A percentile compares a stretch with the other conserved stretches of the same genome.
These are phyloP conservation scores for Tephrocybe sp. DNA, from an alignment of 768 basidiomycete species.

Conservation along the genomic window DNA sequence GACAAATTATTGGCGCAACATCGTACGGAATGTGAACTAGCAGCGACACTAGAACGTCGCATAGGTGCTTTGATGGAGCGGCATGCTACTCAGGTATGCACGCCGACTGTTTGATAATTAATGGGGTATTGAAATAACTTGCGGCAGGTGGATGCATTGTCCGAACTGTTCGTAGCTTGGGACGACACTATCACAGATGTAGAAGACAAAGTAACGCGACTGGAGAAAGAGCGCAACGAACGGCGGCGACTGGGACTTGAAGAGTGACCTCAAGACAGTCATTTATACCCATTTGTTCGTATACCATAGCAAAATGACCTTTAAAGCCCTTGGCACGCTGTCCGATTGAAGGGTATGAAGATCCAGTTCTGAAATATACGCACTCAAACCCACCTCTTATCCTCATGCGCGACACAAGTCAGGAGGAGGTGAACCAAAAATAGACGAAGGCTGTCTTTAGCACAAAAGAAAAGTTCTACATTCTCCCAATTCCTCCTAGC, in stretches of 20 bases:
- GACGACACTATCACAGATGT: conserved; percentile 71
- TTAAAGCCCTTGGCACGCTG: not conserved
- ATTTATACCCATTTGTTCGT: conserved; percentile 3
- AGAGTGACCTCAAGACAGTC: conserved; percentile 13
- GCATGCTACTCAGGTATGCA: conserved; percentile 67
- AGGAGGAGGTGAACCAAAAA: too few species aligned
- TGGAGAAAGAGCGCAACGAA: conserved; percentile 64
- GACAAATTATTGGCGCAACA: conserved; percentile 53
- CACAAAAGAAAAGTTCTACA: too few species aligned
- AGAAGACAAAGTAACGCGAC: conserved; percentile 52
- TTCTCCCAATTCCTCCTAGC: too few species aligned
- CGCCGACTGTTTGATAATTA: not conserved
- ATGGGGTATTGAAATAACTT: not conserved
- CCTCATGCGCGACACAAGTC: too few species aligned
- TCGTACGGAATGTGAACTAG: conserved; percentile 55
- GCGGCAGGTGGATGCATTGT: conserved; percentile 70
- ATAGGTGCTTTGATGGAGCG: conserved; percentile 63
- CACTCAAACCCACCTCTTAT: too few species aligned
- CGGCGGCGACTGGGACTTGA: conserved; percentile 60
- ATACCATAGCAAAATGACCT: conserved; percentile 2
- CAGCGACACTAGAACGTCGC: conserved; percentile 60
- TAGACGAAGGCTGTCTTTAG: too few species aligned
- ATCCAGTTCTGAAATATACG: too few species aligned
- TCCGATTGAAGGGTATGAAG: too few species aligned
- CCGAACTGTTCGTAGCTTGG: conserved; percentile 84